Base-by-base conservation (phyloP, 2,329 filamentous ascomycete species). In the Didymella arachidicola region DNA sequence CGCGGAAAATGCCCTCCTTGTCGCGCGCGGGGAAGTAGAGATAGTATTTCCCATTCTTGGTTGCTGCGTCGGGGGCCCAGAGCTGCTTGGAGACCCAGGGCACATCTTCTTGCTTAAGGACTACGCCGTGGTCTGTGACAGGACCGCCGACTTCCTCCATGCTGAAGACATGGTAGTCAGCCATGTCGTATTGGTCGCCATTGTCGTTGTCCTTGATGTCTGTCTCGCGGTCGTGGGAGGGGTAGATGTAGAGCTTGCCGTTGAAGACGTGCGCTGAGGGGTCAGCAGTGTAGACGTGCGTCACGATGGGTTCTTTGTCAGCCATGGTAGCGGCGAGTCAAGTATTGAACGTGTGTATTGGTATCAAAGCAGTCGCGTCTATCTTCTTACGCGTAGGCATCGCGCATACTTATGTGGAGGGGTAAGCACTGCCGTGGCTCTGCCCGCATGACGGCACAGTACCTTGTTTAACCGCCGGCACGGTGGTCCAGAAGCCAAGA, bases 171-270 rank as follows among this genome's bases (percentile, higher is more conserved):
- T 93, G 90, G 82, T 93, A 93, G 80, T 93, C 90, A 55, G 80
- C 83, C 90, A 93, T 93, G 79, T 92, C 90, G 75, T 92, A 93
- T 75, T 93, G 90, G 79, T 92, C 90, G 72, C 90, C 90, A 82
- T 92, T 92, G 82, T 93, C 90, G 79, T 93, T 93, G 81, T 89
- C 88, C 57, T 84, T 57, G 75, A 92, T 90, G 76, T 87, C 84
- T 5, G 89, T 91, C 75, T 91, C 88, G 65, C 89, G 85, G 77
- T 93, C 90, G 78, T 93, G 90, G 22, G 89, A 93, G 19, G 90
- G 90, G 79, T 93, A 93, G 78, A 93, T 85, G 81, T 92, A 93
- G 60, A 93, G 78, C 64, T 84, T 87, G 75, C 83, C 84, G 62
- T 92, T 87, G 80, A 93, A 93, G 72, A 91, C 89, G 77, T 93